phyloP scores from a whole-genome alignment of 345 rosid species.

The Carallia pectinifolia region DNA sequence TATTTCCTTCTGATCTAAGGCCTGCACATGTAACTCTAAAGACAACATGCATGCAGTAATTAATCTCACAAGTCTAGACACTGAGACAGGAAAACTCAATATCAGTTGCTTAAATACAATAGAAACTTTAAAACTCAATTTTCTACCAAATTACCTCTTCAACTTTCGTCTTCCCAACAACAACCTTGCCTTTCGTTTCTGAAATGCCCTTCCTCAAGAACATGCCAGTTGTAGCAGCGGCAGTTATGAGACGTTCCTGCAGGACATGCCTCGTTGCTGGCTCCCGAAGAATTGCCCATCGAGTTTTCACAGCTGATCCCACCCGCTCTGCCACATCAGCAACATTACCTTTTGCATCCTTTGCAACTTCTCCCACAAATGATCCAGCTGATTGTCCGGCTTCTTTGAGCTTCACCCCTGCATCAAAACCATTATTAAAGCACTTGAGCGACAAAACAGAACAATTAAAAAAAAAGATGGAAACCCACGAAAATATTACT shows the following conservation, averaged over 20 bases:
- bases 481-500: background rate
- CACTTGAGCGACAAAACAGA: conserved; percentile 1
- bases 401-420: conserved; percentile 81
- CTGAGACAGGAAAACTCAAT: background rate
- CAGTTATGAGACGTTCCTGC: conserved; percentile 74
- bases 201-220: conserved; percentile 77
- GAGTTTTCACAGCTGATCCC: conserved; percentile 62
- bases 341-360: conserved; percentile 90
- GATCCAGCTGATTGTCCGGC: conserved; percentile 83
- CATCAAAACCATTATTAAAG: conserved; percentile 18
- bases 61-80: background rate
- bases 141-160: conserved; percentile 67
- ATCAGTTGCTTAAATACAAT: background rate
- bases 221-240: conserved; percentile 88
- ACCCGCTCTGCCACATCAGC: conserved; percentile 81
- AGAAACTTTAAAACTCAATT: background rate
- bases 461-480: background rate
- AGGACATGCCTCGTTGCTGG: conserved; percentile 79
- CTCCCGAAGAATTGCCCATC: conserved; percentile 83
- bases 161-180: conserved; percentile 81
- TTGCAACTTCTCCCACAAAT: conserved; percentile 79
- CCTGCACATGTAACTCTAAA: background rate
- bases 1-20: too few species aligned
- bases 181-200: conserved; percentile 87
- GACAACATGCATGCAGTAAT: background rate